These are phyloP conservation scores for Xylaria acuta DNA, from an alignment of 495 filamentous ascomycete species.

Conservation along the genomic window DNA sequence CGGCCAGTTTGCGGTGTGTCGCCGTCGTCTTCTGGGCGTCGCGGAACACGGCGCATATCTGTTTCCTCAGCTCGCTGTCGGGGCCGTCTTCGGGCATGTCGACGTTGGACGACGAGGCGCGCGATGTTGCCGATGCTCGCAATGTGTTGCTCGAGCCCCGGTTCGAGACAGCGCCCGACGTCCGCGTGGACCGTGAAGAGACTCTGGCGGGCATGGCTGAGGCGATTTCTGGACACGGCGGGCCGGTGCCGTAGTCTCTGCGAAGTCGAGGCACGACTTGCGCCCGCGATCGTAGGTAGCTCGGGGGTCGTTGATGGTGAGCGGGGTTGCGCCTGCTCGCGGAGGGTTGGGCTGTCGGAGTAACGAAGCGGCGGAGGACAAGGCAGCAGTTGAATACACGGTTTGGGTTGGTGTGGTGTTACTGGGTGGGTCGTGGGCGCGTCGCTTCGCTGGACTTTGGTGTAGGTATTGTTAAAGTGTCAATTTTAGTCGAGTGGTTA, in stretches of 20 bases:
- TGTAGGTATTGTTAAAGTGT: neutral
- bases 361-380: too few relatives aligned
- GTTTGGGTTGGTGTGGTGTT: neutral
- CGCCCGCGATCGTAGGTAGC: neutral
- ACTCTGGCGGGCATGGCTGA: constrained; percentile 66
- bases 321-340: constrained; percentile 1
- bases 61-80: constrained; percentile 71
- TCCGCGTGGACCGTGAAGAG: constrained; percentile 58
- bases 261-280: neutral
- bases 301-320: neutral
- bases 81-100: constrained; percentile 77
- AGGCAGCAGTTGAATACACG: neutral
- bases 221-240: neutral
- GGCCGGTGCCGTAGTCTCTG: neutral
- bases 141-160: constrained; percentile 64
- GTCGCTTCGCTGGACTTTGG: neutral
- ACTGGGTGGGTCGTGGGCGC: too few relatives aligned
- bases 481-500: neutral
- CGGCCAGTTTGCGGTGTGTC: constrained; percentile 85
- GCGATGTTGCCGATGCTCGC: constrained; percentile 60
- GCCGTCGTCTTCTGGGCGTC: constrained; percentile 89
- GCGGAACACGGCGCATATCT: constrained; percentile 79
- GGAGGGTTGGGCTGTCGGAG: neutral
- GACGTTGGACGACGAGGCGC: constrained; percentile 68
- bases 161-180: constrained; percentile 58